Evolutionary conservation across 495 filamentous ascomycete species (phyloP), one percentile per base, ranked within the genome.

Genomic region (Hyphodiscus hymeniophilus): DNA sequence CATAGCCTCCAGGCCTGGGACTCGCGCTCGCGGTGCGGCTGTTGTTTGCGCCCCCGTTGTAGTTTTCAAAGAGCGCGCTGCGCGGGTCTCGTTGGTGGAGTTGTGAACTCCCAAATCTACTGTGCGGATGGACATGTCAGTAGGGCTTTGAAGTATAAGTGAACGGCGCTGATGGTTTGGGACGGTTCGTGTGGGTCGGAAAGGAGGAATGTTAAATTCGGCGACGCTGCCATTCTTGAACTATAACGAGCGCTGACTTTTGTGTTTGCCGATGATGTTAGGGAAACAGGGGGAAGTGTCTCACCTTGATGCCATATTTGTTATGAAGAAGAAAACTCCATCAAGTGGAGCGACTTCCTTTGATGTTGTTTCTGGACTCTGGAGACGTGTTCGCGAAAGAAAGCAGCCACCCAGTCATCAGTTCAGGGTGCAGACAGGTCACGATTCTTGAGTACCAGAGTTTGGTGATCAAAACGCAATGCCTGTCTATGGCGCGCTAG

Each of bases 51-150:
- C 79, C 75, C 60, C 82, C 82, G 58, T 74, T 77, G 67, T 95
- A 95, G 60, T 79, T 76, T 55, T 85, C 84, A 74, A 97, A 96
- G 61, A 97, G 85, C 54, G 87, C 80, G 55, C 77, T 81, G 66
- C 89, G 88, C 46, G 89, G 82, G 66, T 94, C 88, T 58, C 88
- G 87, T 62, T 91, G 84, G 65, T 87, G 82, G 56, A 84, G 79
- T 54, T 67, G 66, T 38, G 76, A 80, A 16, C 10, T 21, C 17
- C 42, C 38, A 35, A 50, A 52, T 50, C 50, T 48, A 23, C 20
- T 28, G 26, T 10, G 26, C 10, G 26, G 5, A 10, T 4, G 10
- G 5, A 28, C 26, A n/a, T 36, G 34, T n/a, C 15, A 36, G 15
- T 36, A 5, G 6, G 34, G 34, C 34, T 15, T 28, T 28, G 34